These are phyloP conservation scores for Picocystis sp. DNA, from an alignment of 163 green algal genomes.

Conservation along the genomic window DNA sequence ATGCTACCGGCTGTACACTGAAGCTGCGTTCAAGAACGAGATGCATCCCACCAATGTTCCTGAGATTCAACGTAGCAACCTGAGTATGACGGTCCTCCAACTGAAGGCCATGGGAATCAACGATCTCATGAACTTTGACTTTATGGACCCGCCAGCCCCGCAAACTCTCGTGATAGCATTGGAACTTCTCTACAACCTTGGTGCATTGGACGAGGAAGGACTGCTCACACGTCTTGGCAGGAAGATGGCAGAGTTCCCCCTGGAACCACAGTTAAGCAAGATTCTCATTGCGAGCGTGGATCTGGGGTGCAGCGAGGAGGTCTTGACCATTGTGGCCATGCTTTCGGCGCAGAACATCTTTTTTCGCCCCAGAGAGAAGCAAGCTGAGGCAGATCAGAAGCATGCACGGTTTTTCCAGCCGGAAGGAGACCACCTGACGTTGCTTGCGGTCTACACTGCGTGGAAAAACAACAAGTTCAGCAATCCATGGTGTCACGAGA, in stretches of 20 bases:
- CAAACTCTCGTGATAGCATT: conserved; percentile 50
- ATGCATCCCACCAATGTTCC: conserved; percentile 88
- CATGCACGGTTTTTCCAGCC: conserved; percentile 92
- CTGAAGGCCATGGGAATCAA: conserved; percentile 96
- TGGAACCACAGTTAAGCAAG: conserved; percentile 93
- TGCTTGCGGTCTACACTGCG: conserved; percentile 90
- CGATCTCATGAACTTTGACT: conserved; percentile 94
- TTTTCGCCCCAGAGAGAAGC: conserved; percentile 87
- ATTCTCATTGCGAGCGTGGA: conserved; percentile 91
- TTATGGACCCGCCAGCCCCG: conserved; percentile 92
- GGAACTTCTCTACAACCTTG: conserved; percentile 94
- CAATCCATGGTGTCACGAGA: conserved; percentile 91
- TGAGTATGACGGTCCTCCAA: conserved; percentile 74
- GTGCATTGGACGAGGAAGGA: conserved; percentile 88
- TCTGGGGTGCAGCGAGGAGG: conserved; percentile 87
- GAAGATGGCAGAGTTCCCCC: conserved; percentile 97
- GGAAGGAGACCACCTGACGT: conserved; percentile 94
- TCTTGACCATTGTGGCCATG: conserved; percentile 94
- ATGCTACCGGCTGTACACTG: conserved; percentile 79
- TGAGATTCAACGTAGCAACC: conserved; percentile 95
- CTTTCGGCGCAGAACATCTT: conserved; percentile 97
- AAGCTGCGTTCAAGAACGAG: conserved; percentile 88
- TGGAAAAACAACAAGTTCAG: conserved; percentile 95
- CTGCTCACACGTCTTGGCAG: conserved; percentile 87
- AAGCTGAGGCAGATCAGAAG: conserved; percentile 81